Evolutionary conservation across 2,329 filamentous ascomycete genomes (phyloP).

Genomic region (Aspergillus sp.): DNA sequence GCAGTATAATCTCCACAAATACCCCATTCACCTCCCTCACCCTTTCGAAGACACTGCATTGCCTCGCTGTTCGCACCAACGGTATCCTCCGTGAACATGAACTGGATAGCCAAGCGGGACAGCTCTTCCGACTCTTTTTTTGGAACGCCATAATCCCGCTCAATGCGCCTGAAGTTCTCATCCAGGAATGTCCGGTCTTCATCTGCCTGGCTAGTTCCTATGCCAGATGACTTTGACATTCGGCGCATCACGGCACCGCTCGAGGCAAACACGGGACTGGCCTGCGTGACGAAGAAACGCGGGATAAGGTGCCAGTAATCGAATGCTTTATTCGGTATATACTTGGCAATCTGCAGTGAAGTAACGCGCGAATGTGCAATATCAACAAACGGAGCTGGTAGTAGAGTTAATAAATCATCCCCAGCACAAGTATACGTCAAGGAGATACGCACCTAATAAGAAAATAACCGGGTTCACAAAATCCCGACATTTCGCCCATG

Average conservation of each 20-base stretch:
- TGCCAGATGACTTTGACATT: slow-evolving; percentile 2
- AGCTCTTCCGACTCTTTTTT: slow-evolving; percentile 18
- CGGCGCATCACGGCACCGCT: slow-evolving; percentile 21
- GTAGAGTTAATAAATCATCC: too few relatives aligned
- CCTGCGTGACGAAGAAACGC: slow-evolving; percentile 25
- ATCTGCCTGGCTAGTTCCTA: not conserved
- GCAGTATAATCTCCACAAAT: slow-evolving; percentile 36
- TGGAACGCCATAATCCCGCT: slow-evolving; percentile 21
- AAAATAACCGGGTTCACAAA: slow-evolving; percentile 7
- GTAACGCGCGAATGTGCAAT: slow-evolving; percentile 35
- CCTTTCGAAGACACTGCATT: slow-evolving; percentile 37
- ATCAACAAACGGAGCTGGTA: slow-evolving; percentile 45
- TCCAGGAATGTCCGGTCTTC: slow-evolving; percentile 12
- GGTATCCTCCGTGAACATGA: slow-evolving; percentile 30
- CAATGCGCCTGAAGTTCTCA: slow-evolving; percentile 17
- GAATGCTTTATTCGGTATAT: slow-evolving; percentile 26
- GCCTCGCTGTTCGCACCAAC: slow-evolving; percentile 42
- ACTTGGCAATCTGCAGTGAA: slow-evolving; percentile 26
- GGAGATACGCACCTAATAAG: slow-evolving; percentile 16
- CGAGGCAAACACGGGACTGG: slow-evolving; percentile 18
- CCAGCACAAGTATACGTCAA: too few relatives aligned
- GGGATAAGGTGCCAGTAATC: slow-evolving; percentile 28
- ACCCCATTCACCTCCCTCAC: slow-evolving; percentile 31
- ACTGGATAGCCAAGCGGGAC: slow-evolving; percentile 10
- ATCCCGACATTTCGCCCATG: slow-evolving; percentile 20